phyloP scores from a whole-genome alignment of 2,329 filamentous ascomycete species.

The Trichoderma afroharzianum region DNA sequence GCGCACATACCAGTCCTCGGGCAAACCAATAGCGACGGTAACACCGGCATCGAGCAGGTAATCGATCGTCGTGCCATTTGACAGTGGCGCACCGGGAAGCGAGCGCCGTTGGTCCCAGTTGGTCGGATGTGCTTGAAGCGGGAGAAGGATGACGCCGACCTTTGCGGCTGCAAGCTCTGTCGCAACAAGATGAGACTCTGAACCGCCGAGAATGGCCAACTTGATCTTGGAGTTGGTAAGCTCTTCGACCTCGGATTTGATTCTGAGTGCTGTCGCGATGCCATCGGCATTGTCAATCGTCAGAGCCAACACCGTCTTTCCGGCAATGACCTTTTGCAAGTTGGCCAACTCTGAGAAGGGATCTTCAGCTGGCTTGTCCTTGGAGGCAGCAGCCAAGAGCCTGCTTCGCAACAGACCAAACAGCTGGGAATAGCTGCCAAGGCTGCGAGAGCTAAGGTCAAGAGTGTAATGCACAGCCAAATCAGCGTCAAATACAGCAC shows the following conservation, averaged over 20 bases:
- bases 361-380: constrained; percentile 35
- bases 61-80: constrained; percentile 61
- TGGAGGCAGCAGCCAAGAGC: constrained; percentile 48
- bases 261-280: constrained; percentile 55
- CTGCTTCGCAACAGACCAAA: constrained; percentile 51
- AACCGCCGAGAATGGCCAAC: constrained; percentile 59
- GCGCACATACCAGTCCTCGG: constrained; percentile 60
- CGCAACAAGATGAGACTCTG: constrained; percentile 60
- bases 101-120: constrained; percentile 61
- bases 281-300: constrained; percentile 60
- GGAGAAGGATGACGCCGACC: constrained; percentile 58
- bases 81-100: constrained; percentile 61
- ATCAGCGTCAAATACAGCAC: constrained; percentile 52
- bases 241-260: constrained; percentile 55
- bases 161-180: constrained; percentile 52
- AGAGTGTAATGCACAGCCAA: constrained; percentile 58
- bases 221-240: constrained; percentile 40
- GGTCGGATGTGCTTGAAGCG: constrained; percentile 52
- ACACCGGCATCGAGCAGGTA: constrained; percentile 57
- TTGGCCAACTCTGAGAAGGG: constrained; percentile 48
- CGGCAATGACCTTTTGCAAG: constrained; percentile 52
- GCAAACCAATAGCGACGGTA: constrained; percentile 52
- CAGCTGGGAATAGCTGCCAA: constrained; percentile 52
- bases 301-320: constrained; percentile 52
- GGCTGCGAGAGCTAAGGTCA: constrained; percentile 34